Evolutionary conservation across 495 filamentous ascomycete species (phyloP), one percentile per base, ranked within the genome.

Genomic region (Entonaema liquescens): DNA sequence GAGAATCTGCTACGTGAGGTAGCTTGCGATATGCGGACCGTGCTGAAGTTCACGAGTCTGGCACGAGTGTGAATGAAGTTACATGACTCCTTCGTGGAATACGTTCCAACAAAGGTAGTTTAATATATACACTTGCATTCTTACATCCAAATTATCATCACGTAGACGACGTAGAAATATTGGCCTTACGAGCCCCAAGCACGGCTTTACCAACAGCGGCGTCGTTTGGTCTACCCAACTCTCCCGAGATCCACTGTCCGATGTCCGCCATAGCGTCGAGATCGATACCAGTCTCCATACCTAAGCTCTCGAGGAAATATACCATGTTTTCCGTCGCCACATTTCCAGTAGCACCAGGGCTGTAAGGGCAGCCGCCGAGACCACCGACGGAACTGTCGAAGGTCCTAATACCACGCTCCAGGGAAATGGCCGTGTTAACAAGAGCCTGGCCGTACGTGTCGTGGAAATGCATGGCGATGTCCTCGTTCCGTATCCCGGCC

Each of bases 401-500:
- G 1, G 89, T 91, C 44, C 95, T 79, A 60, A 99, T 90, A 0
- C 95, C 95, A 61, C 93, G 90, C 79, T 98, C 94, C 8, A 98
- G 81, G 21, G 91, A 90, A 2, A 97, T 91, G 4, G 93, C 86
- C 0, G 91, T 91, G 75, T 99, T 98, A 29, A 97, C 92, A 59
- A 98, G 82, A 7, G 96, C 96, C 81, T 95, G 92, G 9, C 94
- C 96, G 79, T 96, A 99, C 4, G 96, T 99, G 74, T 99, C 94
- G 70, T 98, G 95, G 76, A 98, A 98, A 74, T 99, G 95, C 78
- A 97, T 88, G 1, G 95, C 94, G 1, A 99, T 72, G 72, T 96
- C 93, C 71, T 91, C 89, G 36, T 86, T 90, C 47, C 89, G 84
- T 52, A 98, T 89, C 0, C 94, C 93, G 3, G 93, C 92, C 4